phyloP scores from a whole-genome alignment of 305 asterid species.

The Fraxinus latifolia region DNA sequence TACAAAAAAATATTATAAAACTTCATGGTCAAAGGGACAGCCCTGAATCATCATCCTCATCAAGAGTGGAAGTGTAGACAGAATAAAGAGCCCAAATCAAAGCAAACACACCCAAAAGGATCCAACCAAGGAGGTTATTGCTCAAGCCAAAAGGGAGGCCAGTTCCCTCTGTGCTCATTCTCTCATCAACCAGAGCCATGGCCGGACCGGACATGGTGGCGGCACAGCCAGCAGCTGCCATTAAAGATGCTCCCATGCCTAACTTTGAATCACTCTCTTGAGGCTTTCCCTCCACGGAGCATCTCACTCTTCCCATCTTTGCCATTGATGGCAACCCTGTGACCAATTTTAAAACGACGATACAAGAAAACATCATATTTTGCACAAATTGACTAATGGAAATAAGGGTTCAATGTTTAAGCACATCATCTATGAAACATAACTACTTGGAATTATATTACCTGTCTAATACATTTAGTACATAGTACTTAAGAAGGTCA shows the following conservation, averaged over 20 bases:
- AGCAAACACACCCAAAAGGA: constrained; percentile 68
- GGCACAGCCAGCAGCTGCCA: constrained; percentile 59
- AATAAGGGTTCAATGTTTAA: background rate
- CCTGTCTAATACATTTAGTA: background rate
- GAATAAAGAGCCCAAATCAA: constrained; percentile 73
- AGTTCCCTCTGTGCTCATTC: constrained; percentile 91
- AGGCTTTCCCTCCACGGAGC: constrained; percentile 54
- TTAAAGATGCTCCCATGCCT: constrained; percentile 54
- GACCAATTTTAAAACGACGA: background rate
- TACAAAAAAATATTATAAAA: constrained; percentile 8
- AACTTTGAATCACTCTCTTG: constrained; percentile 40
- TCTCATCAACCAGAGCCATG: constrained; percentile 87
- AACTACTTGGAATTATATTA: background rate
- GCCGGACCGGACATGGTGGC: constrained; percentile 70
- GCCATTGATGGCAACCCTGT: constrained; percentile 60
- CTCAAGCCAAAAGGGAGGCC: constrained; percentile 91
- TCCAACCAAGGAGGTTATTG: constrained; percentile 82
- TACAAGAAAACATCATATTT: background rate
- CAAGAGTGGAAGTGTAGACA: constrained; percentile 53
- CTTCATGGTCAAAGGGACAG: constrained; percentile 50
- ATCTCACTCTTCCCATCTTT: constrained; percentile 56
- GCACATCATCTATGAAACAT: background rate
- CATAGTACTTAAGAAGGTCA: background rate
- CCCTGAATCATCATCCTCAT: constrained; percentile 90
- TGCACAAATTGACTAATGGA: background rate